Evolutionary conservation across 352 stramenopile species (phyloP), one percentile per base, ranked within the genome.

Genomic region (Pythium rhizo-oryzae): DNA sequence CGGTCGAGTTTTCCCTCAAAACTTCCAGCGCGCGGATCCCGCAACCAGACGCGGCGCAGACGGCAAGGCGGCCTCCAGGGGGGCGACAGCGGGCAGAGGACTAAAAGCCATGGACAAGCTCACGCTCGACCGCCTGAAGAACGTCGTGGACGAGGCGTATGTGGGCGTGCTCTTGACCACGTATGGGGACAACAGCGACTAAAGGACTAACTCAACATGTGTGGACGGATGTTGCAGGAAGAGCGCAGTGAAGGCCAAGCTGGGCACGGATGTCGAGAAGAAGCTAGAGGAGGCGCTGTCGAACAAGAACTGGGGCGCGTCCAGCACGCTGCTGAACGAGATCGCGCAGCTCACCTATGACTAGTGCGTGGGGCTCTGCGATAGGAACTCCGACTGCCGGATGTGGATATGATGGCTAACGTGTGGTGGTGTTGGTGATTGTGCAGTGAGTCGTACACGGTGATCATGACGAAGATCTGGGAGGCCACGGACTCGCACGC

Each of bases 221-320:
- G 7, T 21, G 46, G 41, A 0, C 9, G 47, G 21, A 23, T 33
- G 28, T 24, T 58, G 50, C 61, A 96, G 88, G 58, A 96, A 94
- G 81, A 92, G 81, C 66, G 80, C 75, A 30, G 88, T 96, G 52
- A 94, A 94, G 71, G 87, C 88, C 70, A 92, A 92, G 65, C 90
- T 96, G 63, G 88, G 88, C 56, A 93, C 85, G 24, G 89, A 97
- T 49, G 85, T 94, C 41, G 90, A 96, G 71, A 78, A 82, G 57
- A 96, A 97, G 72, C 91, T 96, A 70, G 89, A 96, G 74, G 87
- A 99, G 72, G 97, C 97, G 28, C 85, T 99, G 30, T 99, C 97
- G 23, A 99, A 99, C 76, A 99, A 99, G 85, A 99, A 99, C 78
- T 99, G 97, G 97, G 98, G 98, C 30, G 92, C 97, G 13, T 99